Conservation (phyloP, 768 basidiomycete genomes). For the Mycena polygramma region DNA sequence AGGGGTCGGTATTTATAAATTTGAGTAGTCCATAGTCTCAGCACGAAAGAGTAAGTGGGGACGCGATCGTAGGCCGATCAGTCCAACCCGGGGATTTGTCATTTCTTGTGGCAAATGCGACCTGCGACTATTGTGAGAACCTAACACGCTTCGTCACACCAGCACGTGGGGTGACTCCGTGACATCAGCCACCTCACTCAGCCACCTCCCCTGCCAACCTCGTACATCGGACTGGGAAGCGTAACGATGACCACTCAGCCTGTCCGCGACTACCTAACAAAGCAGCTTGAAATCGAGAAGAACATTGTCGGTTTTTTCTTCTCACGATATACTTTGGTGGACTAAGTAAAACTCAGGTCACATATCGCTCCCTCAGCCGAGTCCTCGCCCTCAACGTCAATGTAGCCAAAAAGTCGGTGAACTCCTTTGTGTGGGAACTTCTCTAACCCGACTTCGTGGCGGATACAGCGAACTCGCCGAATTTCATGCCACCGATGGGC, state of each 20-base stretch:
- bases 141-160: too few relatives aligned
- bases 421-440: constrained; percentile 8
- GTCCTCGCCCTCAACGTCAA: constrained; percentile 81
- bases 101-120: too few relatives aligned
- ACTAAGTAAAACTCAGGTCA: constrained; percentile 64
- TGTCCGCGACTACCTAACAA: constrained; percentile 63
- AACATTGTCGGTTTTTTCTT: constrained; percentile 54
- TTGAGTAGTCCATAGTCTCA: too few relatives aligned
- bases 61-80: too few relatives aligned
- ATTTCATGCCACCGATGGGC: constrained; percentile 64
- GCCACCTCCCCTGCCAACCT: too few relatives aligned
- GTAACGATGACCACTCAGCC: constrained; percentile 56
- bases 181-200: too few relatives aligned
- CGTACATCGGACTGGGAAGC: too few relatives aligned
- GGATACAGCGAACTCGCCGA: constrained; percentile 69
- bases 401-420: constrained; percentile 79
- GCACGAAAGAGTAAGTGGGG: too few relatives aligned
- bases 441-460: background rate
- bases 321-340: background rate
- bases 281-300: constrained; percentile 64
- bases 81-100: too few relatives aligned
- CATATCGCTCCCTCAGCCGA: constrained; percentile 82
- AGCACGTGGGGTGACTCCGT: too few relatives aligned
- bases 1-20: background rate
- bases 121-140: too few relatives aligned